Conservation (phyloP, 257 asterid genomes). For the Solanum megistacrolobum region DNA sequence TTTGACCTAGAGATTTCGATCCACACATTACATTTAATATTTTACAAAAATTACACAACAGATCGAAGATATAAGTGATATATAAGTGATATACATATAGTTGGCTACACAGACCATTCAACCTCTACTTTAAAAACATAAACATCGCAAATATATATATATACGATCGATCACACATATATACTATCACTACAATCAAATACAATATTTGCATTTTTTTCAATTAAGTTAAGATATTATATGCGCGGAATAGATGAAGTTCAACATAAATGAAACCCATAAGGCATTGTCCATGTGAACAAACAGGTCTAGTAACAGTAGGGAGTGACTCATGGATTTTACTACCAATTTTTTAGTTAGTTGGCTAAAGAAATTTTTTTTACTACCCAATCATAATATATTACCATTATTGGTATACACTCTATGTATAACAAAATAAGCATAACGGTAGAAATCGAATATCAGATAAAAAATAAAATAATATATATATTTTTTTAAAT, state of each 20-base stretch:
- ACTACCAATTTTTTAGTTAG: not conserved
- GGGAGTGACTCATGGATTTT: not conserved
- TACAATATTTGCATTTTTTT: not conserved
- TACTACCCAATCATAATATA: not conserved
- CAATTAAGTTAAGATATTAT: not conserved
- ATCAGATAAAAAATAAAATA: not conserved
- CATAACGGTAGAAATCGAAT: not conserved
- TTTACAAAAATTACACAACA: not conserved
- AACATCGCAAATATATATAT: not conserved
- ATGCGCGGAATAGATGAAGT: no score
- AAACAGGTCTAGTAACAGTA: not conserved
- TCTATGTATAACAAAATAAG: not conserved
- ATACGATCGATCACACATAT: not conserved
- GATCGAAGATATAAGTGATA: no score
- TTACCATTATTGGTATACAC: no score
- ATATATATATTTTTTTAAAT: not conserved
- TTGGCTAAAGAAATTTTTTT: not conserved
- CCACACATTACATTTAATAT: not conserved
- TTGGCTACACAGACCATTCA: not conserved
- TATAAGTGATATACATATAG: no score
- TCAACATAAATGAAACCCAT: not conserved
- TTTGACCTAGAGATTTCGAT: not conserved
- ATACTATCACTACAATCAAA: not conserved
- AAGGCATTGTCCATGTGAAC: not conserved
- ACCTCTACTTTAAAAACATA: not conserved